Base-by-base conservation (phyloP, 2,329 filamentous ascomycete species). In the Hymenoscyphus linearis region DNA sequence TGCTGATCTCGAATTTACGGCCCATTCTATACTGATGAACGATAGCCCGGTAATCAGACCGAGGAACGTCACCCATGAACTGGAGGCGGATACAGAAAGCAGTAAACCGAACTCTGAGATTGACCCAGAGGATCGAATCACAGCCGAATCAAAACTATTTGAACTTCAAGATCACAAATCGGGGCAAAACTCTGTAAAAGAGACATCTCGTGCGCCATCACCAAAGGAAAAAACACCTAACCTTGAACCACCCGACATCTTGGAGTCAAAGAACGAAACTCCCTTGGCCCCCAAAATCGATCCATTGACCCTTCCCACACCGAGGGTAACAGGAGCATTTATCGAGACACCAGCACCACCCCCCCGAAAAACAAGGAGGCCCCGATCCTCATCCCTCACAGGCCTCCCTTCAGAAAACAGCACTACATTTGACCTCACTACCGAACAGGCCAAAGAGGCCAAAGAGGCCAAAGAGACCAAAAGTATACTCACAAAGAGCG, bases 261-360 rank as follows among this genome's bases (percentile, higher is more conserved):
- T 31, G 50, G 22, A 53, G 50, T n/a, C 6, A 25, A 53, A 53
- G 7, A 31, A 34, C 25, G 50, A 53, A 34, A 34, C 25, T 27
- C 50, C 27, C 13, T 5, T 53, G 3, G 10, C 50, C 44, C 64
- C 65, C 16, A 67, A 65, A 40, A 31, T 44, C 22, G 62, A 70
- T 57, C 62, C 64, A n/a, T 56, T 69, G 34, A 58, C 66, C 10
- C 60, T 68, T 54, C 68, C 68, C 44, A 72, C 71, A 25, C 70
- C 71, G 16, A 67, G 61, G 61, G 70, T 72, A 12, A 69, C 67
- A 27, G 71, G 71, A 35, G 71, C 69, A 22, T 72, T 63, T 47
- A 67, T 72, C n/a, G 70, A 71, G 25, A 72, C 70, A 27, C 71
- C 77, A 3, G 74, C 69, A 54, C 74, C 68, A 40, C 71, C 66